A percentile compares a stretch with the other conserved stretches of the same genome.
Evolutionary conservation across 345 rosid species (phyloP).

Genomic region (Eucalyptus coolabah): DNA sequence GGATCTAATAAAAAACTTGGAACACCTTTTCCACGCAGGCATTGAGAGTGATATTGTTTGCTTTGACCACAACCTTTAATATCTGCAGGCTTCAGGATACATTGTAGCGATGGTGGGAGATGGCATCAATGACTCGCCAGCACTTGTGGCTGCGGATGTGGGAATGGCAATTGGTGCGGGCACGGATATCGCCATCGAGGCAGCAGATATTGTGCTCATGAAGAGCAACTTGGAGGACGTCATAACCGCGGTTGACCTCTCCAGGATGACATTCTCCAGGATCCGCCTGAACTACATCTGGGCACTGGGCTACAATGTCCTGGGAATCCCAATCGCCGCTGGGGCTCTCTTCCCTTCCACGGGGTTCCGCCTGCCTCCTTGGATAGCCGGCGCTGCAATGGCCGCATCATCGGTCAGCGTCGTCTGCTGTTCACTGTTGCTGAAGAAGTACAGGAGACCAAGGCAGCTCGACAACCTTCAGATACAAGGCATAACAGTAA

Average conservation of each 20-base stretch:
- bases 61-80: neutral
- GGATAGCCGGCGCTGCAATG: slow-evolving; percentile 99
- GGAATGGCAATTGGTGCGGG: slow-evolving; percentile 99
- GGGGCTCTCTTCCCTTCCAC: slow-evolving; percentile 68
- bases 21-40: neutral
- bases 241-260: slow-evolving; percentile 86
- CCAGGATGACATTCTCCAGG: slow-evolving; percentile 69
- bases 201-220: slow-evolving; percentile 93
- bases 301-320: slow-evolving; percentile 86
- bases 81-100: slow-evolving; percentile 50
- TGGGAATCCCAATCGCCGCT: slow-evolving; percentile 81
- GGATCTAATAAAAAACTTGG: neutral
- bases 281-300: slow-evolving; percentile 86
- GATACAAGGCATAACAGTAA: slow-evolving; percentile 42
- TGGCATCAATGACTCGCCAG: slow-evolving; percentile 90
- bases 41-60: neutral
- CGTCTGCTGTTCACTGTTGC: slow-evolving; percentile 75
- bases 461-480: slow-evolving; percentile 46
- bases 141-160: slow-evolving; percentile 87
- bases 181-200: slow-evolving; percentile 91
- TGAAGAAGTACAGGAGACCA: slow-evolving; percentile 66
- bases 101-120: slow-evolving; percentile 95
- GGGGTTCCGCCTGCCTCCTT: slow-evolving; percentile 73
- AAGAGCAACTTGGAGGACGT: slow-evolving; percentile 93
- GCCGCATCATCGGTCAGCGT: slow-evolving; percentile 96